Conservation (phyloP, 1,284 basidiomycete genomes). For the Ustilago loliicola region DNA sequence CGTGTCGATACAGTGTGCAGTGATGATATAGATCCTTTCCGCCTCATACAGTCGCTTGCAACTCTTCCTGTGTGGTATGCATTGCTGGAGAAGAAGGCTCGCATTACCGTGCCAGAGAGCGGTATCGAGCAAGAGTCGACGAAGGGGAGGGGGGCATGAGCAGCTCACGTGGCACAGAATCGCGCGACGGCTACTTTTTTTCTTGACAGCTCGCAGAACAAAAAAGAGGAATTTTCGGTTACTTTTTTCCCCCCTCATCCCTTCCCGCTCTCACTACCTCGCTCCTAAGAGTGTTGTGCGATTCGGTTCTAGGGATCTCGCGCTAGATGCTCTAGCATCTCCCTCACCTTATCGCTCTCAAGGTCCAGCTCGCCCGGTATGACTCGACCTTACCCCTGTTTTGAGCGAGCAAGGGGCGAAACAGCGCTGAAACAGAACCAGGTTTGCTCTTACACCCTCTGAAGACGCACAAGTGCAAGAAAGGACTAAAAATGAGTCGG, state of each 20-base stretch:
- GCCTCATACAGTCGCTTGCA: no score
- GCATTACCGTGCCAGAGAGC: no score
- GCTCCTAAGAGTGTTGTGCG: no score
- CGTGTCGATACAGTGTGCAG: no score
- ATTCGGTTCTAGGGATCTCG: not conserved
- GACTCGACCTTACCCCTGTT: not conserved
- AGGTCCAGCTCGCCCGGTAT: no score
- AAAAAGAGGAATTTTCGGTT: not conserved
- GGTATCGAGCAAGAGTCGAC: no score
- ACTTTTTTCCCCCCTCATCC: not conserved
- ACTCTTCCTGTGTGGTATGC: no score
- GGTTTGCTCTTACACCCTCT: not conserved
- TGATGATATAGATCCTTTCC: no score
- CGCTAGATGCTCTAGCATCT: slow-evolving; percentile 2
- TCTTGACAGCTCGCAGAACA: not conserved
- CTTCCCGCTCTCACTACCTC: not conserved
- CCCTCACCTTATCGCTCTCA: no score
- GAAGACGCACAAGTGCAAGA: not conserved
- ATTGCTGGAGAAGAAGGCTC: no score
- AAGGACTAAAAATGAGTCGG: not conserved
- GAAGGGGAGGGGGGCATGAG: no score
- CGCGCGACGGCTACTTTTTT: slow-evolving; percentile 8
- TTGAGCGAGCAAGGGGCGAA: not conserved
- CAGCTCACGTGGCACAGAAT: no score
- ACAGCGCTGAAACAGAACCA: not conserved